Conservation (phyloP, 2,329 filamentous ascomycete species). For the Emergomyces pasteurianus region DNA sequence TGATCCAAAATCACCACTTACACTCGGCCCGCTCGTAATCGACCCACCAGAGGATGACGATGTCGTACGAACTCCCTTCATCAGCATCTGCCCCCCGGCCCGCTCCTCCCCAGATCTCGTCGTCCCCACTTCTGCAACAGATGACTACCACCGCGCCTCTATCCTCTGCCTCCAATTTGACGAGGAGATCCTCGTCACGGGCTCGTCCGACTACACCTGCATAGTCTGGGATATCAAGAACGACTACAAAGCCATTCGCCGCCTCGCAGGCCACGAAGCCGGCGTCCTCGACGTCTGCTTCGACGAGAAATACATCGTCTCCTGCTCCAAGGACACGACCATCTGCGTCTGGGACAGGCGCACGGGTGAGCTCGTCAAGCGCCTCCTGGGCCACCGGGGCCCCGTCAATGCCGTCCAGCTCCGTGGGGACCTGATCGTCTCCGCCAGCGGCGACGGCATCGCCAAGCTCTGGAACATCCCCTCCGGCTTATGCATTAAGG, state of each 20-base stretch:
- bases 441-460: constrained; percentile 82
- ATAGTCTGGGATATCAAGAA: constrained; percentile 80
- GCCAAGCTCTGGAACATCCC: constrained; percentile 95
- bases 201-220: constrained; percentile 82
- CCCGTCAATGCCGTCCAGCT: constrained; percentile 96
- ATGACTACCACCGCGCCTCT: constrained; percentile 68
- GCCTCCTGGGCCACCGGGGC: constrained; percentile 72
- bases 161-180: constrained; percentile 95
- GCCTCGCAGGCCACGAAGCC: constrained; percentile 66
- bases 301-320: constrained; percentile 83
- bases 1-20: constrained; percentile 21
- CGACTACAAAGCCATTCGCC: constrained; percentile 66
- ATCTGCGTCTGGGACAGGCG: constrained; percentile 91
- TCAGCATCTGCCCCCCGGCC: constrained; percentile 37
- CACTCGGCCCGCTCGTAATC: constrained; percentile 40
- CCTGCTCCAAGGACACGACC: constrained; percentile 88
- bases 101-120: constrained; percentile 46
- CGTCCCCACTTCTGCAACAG: constrained; percentile 25
- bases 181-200: constrained; percentile 81
- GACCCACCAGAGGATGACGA: constrained; percentile 31
- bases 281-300: constrained; percentile 92
- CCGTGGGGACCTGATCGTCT: constrained; percentile 83
- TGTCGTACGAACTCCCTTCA: constrained; percentile 30
- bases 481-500: constrained; percentile 75
- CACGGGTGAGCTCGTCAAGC: constrained; percentile 63